Evolutionary conservation across 345 rosid species (phyloP).

Genomic region (Eucalyptus melliodora): DNA sequence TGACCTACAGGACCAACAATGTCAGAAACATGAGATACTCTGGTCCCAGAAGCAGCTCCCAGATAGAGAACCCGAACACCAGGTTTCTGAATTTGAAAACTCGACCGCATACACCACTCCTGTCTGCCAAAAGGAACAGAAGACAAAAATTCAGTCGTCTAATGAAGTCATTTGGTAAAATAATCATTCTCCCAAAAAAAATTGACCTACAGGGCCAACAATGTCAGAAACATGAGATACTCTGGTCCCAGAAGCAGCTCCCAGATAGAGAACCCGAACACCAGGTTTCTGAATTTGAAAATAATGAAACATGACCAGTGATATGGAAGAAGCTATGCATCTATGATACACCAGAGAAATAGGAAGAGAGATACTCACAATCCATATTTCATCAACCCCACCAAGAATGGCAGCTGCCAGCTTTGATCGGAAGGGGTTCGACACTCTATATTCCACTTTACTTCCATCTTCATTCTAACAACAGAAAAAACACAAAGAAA

Average conservation of each 20-base stretch:
- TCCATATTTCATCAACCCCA: conserved; percentile 93
- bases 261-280: conserved; percentile 81
- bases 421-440: conserved; percentile 99
- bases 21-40: conserved; percentile 95
- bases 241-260: conserved; percentile 98
- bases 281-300: conserved; percentile 61
- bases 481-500: not conserved
- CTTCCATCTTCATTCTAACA: conserved; percentile 72
- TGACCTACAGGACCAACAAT: conserved; percentile 85
- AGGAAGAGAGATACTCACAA: conserved; percentile 32
- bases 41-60: conserved; percentile 98
- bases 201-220: conserved; percentile 77
- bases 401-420: conserved; percentile 95
- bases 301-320: not conserved
- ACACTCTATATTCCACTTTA: conserved; percentile 78
- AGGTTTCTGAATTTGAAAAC: conserved; percentile 44
- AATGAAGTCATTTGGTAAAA: too few relatives aligned
- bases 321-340: not conserved
- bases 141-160: too few relatives aligned
- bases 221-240: conserved; percentile 95
- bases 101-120: too few relatives aligned
- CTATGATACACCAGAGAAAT: not conserved
- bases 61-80: conserved; percentile 88
- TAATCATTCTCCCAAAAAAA: too few relatives aligned
- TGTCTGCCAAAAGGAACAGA: too few relatives aligned